A percentile compares a stretch with the other conserved stretches of the same genome.
Conservation (phyloP, 2,329 filamentous ascomycete genomes). For the Ascochyta koolunga region DNA sequence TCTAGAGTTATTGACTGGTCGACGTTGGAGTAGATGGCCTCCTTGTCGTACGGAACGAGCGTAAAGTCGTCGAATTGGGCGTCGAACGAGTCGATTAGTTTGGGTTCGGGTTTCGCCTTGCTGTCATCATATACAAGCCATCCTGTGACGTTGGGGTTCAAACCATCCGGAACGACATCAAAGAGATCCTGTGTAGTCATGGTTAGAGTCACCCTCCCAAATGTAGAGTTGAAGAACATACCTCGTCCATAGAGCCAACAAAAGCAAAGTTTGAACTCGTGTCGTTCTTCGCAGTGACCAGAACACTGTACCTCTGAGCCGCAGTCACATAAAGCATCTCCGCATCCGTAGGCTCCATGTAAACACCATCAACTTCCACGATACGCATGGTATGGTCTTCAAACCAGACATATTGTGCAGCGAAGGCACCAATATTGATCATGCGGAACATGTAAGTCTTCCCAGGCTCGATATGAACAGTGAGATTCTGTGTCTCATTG, state of each 20-base stretch:
- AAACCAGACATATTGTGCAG: slow-evolving; percentile 72
- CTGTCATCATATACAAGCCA: slow-evolving; percentile 62
- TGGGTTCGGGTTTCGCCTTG: slow-evolving; percentile 56
- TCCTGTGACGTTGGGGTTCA: slow-evolving; percentile 69
- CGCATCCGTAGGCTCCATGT: slow-evolving; percentile 65
- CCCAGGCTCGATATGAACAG: slow-evolving; percentile 55
- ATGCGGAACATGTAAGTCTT: slow-evolving; percentile 70
- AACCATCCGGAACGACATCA: slow-evolving; percentile 66
- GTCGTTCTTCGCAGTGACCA: slow-evolving; percentile 66
- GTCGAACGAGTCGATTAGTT: slow-evolving; percentile 65
- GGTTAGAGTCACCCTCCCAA: slow-evolving; percentile 8
- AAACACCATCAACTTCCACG: slow-evolving; percentile 73
- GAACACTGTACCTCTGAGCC: slow-evolving; percentile 72
- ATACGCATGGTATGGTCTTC: slow-evolving; percentile 70
- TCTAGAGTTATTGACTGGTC: slow-evolving; percentile 67
- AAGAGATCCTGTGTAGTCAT: slow-evolving; percentile 57
- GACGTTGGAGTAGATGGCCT: slow-evolving; percentile 65
- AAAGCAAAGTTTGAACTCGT: slow-evolving; percentile 66
- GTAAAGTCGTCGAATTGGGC: slow-evolving; percentile 73
- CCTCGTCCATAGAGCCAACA: slow-evolving; percentile 56
- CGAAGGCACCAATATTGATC: slow-evolving; percentile 73
- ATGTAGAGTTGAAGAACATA: slow-evolving; percentile 10
- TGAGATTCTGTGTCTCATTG: slow-evolving; percentile 63
- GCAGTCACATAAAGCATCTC: slow-evolving; percentile 70
- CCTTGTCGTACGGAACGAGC: slow-evolving; percentile 71